Conservation (phyloP, 2,329 filamentous ascomycete genomes). For the Nothomitra cinnamomea region DNA sequence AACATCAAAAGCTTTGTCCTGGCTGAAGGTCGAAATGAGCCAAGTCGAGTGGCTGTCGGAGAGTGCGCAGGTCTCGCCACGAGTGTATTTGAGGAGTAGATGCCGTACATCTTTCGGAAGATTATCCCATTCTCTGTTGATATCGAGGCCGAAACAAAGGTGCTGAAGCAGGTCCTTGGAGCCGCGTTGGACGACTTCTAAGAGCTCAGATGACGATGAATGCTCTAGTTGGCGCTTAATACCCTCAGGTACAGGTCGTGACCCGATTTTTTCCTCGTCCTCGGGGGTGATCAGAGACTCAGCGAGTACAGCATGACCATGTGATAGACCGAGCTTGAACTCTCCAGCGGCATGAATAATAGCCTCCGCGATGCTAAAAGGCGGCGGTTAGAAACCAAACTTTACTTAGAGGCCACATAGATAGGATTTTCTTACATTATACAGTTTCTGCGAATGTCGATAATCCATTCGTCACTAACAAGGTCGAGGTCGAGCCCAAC, state of each 20-base stretch:
- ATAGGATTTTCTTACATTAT: no score
- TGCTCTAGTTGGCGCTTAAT: slow-evolving; percentile 9
- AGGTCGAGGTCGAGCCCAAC: slow-evolving; percentile 10
- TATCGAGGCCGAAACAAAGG: slow-evolving; percentile 31
- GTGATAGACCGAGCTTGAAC: slow-evolving; percentile 7
- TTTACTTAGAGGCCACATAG: no score
- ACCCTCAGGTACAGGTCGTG: slow-evolving; percentile 5
- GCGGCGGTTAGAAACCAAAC: no score
- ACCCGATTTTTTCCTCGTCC: neutral
- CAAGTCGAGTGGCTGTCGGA: slow-evolving; percentile 25
- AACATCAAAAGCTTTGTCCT: neutral
- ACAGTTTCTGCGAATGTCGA: slow-evolving; percentile 9
- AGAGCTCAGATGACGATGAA: slow-evolving; percentile 19
- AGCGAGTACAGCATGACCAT: slow-evolving; percentile 8
- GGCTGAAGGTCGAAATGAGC: slow-evolving; percentile 17
- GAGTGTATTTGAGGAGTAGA: slow-evolving; percentile 28
- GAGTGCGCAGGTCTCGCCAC: slow-evolving; percentile 25
- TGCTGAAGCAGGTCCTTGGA: slow-evolving; percentile 29
- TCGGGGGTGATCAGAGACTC: slow-evolving; percentile 7
- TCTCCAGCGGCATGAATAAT: slow-evolving; percentile 7
- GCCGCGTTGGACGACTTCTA: slow-evolving; percentile 23
- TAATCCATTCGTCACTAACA: slow-evolving; percentile 6
- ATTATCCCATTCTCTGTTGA: slow-evolving; percentile 33
- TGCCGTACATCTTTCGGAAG: slow-evolving; percentile 29
- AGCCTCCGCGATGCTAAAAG: slow-evolving; percentile 6